phyloP scores from a whole-genome alignment of 306 rosid species.

The Rosa multiflora region DNA sequence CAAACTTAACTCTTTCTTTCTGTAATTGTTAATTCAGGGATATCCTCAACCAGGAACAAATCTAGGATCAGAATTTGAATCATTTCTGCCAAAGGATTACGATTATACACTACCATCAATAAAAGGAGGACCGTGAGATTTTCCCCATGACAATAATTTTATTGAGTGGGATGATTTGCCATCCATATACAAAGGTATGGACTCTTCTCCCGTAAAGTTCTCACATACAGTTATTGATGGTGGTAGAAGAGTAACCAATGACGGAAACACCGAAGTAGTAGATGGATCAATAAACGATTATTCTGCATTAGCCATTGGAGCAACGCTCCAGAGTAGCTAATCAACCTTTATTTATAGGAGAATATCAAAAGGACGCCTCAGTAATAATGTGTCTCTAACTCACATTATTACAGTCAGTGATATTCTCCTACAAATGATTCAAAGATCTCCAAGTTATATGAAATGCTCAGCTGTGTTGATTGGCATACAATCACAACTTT shows the following conservation, averaged over 20 bases:
- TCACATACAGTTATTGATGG: slow-evolving; percentile 12
- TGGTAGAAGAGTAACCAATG: slow-evolving; percentile 30
- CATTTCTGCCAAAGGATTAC: not conserved
- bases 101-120: not conserved
- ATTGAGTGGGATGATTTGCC: slow-evolving; percentile 4
- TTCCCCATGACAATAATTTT: not conserved
- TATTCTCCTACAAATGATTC: slow-evolving; percentile 2
- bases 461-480: slow-evolving; percentile 1
- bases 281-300: slow-evolving; percentile 24
- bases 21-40: slow-evolving; percentile 32
- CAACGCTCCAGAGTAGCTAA: slow-evolving; percentile 16
- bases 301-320: slow-evolving; percentile 18
- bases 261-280: slow-evolving; percentile 22
- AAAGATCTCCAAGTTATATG: slow-evolving; percentile 12
- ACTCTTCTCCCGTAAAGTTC: slow-evolving; percentile 13
- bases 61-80: not conserved
- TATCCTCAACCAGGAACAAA: not conserved
- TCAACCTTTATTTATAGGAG: slow-evolving; percentile 14
- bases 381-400: not conserved
- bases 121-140: not conserved
- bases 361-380: slow-evolving; percentile 2
- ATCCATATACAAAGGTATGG: not conserved
- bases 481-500: not conserved
- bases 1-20: slow-evolving; percentile 11
- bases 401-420: not conserved